Base-by-base conservation (phyloP, 352 stramenopile species). In the Phytophthora ramorum region DNA sequence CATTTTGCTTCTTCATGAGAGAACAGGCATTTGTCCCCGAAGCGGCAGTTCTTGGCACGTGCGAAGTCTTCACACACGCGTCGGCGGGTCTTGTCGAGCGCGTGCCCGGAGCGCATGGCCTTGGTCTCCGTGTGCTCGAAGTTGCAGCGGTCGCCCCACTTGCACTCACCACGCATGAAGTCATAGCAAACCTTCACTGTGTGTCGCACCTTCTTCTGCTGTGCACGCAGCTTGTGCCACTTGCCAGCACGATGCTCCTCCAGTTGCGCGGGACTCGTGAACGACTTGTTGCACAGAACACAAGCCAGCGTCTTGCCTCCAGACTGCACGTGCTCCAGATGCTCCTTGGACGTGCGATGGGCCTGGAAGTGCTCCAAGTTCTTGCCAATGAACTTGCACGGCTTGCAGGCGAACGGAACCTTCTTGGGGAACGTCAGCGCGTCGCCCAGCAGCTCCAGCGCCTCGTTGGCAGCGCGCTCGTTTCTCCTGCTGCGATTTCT, bases 341-440 rank as follows among this genome's bases (percentile, higher is more conserved):
- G 87, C 35, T 71, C 69, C 1, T 64, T 56, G 22, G 85, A 91
- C 30, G 63, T 48, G 13, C 74, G 69, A 43, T 95, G 87, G 41
- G 71, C 67, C 46, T 89, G 52, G 26, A 94, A 92, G 2, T 87
- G 77, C 7, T 76, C 79, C 54, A 95, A 46, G 57, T 93, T 63
- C 41, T 81, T 80, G n/a, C 87, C 87, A 7, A 95, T 76, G 45
- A 94, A 95, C 19, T 66, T 77, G 56, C 87, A 95, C 10, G 77
- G 78, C 66, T 93, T 93, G 71, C 87, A 95, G 19, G 83, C 83
- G 64, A 95, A 94, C 55, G 87, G 87, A 17, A 93, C 81, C 56
- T 85, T 90, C 73, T 90, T 91, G 38, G 80, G 79, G 67, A 83
- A 81, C 40, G 81, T 72, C 22, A 92, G 49, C 28, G 73, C 71